Evolutionary conservation across 352 stramenopile species (phyloP).

Genomic region (Thalassiosira delicatula): DNA sequence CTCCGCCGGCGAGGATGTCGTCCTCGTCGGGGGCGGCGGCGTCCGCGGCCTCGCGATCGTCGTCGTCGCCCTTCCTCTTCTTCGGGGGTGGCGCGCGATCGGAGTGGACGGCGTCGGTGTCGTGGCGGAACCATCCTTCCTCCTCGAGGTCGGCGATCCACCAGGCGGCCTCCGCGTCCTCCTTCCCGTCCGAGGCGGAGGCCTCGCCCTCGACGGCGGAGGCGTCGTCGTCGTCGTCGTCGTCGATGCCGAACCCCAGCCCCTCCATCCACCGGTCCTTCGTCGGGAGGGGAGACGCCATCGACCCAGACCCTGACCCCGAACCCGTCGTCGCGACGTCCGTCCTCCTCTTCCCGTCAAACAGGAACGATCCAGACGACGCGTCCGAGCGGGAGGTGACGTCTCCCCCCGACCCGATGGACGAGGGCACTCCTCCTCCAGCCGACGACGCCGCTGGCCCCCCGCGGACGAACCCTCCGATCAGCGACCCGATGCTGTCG

Average conservation of each 20-base stretch:
- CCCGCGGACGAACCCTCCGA: constrained; percentile 22
- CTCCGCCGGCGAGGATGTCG: neutral
- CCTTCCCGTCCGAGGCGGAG: neutral
- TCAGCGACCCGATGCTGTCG: constrained; percentile 51
- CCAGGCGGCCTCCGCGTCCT: constrained; percentile 35
- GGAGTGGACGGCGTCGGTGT: constrained; percentile 59
- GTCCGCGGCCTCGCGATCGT: neutral
- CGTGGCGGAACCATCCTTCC: constrained; percentile 61
- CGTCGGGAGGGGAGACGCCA: neutral
- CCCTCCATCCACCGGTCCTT: constrained; percentile 29
- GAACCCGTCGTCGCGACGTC: neutral
- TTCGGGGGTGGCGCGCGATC: constrained; percentile 21
- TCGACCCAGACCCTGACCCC: neutral
- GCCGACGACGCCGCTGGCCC: neutral
- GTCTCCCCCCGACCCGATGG: neutral
- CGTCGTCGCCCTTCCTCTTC: constrained; percentile 16
- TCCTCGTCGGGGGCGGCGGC: neutral
- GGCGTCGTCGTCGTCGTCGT: constrained; percentile 15
- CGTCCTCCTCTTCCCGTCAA: constrained; percentile 7
- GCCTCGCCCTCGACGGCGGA: neutral
- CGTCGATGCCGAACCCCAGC: constrained; percentile 43
- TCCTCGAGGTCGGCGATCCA: constrained; percentile 62
- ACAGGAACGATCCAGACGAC: constrained; percentile 36
- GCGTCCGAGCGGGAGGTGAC: neutral
- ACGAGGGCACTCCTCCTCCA: neutral